These are phyloP conservation scores for Omphalotus guepiniiformis DNA, from an alignment of 768 basidiomycete species.

Conservation along the genomic window DNA sequence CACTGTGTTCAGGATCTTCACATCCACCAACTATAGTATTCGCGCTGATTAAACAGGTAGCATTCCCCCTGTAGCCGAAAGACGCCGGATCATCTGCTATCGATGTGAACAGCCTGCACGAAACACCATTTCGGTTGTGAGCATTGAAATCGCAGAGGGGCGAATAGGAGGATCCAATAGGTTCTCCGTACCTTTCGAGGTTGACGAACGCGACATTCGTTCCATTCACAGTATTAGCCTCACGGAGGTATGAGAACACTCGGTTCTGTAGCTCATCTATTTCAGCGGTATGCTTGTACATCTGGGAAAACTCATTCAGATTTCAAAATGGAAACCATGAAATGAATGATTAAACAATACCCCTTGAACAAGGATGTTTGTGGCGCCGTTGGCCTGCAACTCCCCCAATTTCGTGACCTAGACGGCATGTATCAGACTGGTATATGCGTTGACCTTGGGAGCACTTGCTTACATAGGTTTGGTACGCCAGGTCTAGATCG, in stretches of 20 bases:
- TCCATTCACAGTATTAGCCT: conserved; percentile 22
- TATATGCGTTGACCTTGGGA: not conserved
- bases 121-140: not conserved
- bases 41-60: conserved; percentile 28
- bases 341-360: conserved; percentile 10
- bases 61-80: conserved; percentile 25
- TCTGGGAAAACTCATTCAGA: conserved; percentile 12
- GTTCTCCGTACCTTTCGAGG: conserved; percentile 16
- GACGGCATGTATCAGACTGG: not conserved
- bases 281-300: conserved; percentile 26
- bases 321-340: not conserved
- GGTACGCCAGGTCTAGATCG: conserved; percentile 16
- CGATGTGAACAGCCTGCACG: conserved; percentile 19
- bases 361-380: conserved; percentile 28
- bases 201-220: conserved; percentile 28
- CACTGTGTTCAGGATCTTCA: conserved; percentile 24
- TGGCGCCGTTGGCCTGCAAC: conserved; percentile 25
- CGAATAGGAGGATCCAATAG: not conserved
- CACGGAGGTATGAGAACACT: conserved; percentile 22
- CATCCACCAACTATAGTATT: conserved; percentile 27
- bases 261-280: conserved; percentile 23
- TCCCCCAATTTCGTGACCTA: conserved; percentile 23
- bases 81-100: conserved; percentile 19
- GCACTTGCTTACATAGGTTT: conserved; percentile 20
- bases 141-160: not conserved